Evolutionary conservation across 768 basidiomycete genomes (phyloP).

Genomic region (Collybia sp.): DNA sequence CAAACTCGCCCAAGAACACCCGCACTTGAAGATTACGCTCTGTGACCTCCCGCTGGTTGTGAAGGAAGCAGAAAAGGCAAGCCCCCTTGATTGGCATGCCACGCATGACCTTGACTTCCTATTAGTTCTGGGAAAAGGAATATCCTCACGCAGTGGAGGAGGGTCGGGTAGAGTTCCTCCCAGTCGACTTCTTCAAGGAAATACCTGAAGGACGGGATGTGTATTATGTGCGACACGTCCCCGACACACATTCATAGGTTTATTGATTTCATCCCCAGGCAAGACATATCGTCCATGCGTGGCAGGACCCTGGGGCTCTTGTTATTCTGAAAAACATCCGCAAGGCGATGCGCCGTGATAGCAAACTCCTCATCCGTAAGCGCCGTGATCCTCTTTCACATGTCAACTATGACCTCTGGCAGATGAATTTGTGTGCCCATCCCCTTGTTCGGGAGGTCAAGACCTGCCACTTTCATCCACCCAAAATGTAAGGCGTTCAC

Average conservation of each 20-base stretch:
- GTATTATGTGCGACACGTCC: constrained; percentile 32
- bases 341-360: constrained; percentile 25
- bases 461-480: too few species aligned
- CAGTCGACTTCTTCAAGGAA: constrained; percentile 36
- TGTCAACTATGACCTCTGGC: too few species aligned
- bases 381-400: background rate
- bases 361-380: constrained; percentile 33
- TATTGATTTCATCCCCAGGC: constrained; percentile 12
- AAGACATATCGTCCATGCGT: constrained; percentile 28
- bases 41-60: constrained; percentile 31
- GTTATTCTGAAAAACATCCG: constrained; percentile 24
- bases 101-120: background rate
- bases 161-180: constrained; percentile 28
- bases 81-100: background rate
- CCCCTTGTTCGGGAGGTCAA: too few species aligned
- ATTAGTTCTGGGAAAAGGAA: constrained; percentile 26
- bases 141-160: constrained; percentile 30
- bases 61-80: constrained; percentile 19
- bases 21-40: constrained; percentile 26
- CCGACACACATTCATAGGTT: background rate
- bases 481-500: too few species aligned
- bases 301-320: constrained; percentile 25
- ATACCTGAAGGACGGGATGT: constrained; percentile 31
- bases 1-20: constrained; percentile 27
- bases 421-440: too few species aligned